Conservation (phyloP, 805 yeast species). For the Candida patagonica region DNA sequence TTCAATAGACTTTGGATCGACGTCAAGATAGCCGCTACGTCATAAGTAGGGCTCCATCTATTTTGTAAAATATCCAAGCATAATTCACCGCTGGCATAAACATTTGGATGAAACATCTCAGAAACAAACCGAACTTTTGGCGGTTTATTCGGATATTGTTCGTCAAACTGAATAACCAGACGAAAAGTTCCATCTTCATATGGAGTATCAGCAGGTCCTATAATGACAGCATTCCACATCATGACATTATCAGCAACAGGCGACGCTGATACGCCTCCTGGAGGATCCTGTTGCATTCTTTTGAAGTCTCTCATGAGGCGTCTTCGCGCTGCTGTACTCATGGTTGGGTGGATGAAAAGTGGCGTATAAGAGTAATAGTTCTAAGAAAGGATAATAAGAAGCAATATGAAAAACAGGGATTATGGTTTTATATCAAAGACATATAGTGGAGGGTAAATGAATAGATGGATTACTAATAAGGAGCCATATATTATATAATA, state of each 20-base stretch:
- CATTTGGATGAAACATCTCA: constrained; percentile 97
- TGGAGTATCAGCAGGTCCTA: constrained; percentile 96
- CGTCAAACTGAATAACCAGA: constrained; percentile 79
- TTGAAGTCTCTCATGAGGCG: constrained; percentile 97
- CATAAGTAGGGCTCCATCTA: constrained; percentile 98
- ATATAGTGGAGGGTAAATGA: too few relatives aligned
- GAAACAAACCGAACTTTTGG: constrained; percentile 85
- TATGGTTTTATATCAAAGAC: too few relatives aligned
- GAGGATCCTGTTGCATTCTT: constrained; percentile 97
- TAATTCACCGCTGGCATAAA: constrained; percentile 88
- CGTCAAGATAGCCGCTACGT: constrained; percentile 89
- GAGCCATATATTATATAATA: too few relatives aligned
- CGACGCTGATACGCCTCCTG: constrained; percentile 95
- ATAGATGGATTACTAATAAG: too few relatives aligned
- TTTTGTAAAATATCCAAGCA: constrained; percentile 94
- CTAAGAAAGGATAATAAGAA: too few relatives aligned
- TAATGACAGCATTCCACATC: constrained; percentile 96
- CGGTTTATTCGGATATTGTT: constrained; percentile 95
- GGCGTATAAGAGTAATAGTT: too few relatives aligned
- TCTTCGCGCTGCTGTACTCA: constrained; percentile 99
- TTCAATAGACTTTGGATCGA: constrained; percentile 79
- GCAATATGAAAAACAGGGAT: too few relatives aligned
- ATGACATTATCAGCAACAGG: constrained; percentile 95
- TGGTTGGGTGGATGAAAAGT: constrained; percentile 22
- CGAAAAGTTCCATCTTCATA: constrained; percentile 97